Conservation (phyloP, 208 protist species). For the Herpetomonas samuelpessoai region DNA sequence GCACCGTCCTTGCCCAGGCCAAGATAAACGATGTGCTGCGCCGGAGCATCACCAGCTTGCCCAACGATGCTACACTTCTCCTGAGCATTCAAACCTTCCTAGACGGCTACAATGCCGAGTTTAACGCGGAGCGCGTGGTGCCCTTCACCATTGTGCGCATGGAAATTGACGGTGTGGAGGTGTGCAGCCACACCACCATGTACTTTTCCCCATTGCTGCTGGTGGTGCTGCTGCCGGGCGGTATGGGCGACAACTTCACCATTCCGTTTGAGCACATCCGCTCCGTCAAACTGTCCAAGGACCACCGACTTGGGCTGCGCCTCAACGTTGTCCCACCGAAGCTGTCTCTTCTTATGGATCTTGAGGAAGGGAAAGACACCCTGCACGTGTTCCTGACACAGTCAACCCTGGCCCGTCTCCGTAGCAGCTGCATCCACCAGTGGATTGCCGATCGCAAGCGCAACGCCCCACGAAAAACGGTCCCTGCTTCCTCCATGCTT, state of each 20-base stretch:
- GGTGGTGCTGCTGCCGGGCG: conserved; percentile 56
- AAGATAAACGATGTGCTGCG: conserved; percentile 44
- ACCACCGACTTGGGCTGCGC: conserved; percentile 67
- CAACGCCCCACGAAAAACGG: conserved; percentile 31
- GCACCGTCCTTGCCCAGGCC: conserved; percentile 36
- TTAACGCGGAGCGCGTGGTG: conserved; percentile 23
- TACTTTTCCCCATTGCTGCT: conserved; percentile 81
- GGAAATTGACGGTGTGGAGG: conserved; percentile 43
- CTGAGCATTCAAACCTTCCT: conserved; percentile 57
- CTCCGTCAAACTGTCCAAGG: conserved; percentile 74
- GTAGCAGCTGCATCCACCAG: conserved; percentile 50
- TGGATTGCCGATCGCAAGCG: conserved; percentile 82
- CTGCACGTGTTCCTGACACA: conserved; percentile 70
- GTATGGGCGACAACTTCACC: conserved; percentile 65
- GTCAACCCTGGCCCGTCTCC: conserved; percentile 51
- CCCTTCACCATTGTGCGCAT: conserved; percentile 57
- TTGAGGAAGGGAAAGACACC: conserved; percentile 31
- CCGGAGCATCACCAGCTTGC: conserved; percentile 58
- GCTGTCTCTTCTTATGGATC: conserved; percentile 57
- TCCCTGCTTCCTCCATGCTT: not conserved
- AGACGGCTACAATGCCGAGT: conserved; percentile 67
- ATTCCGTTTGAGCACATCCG: conserved; percentile 87
- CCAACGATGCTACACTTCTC: conserved; percentile 73
- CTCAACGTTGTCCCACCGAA: conserved; percentile 59
- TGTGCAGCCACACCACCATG: conserved; percentile 66